These are phyloP conservation scores for Yamadazyma diospyri DNA, from an alignment of 1,139 yeast species.

Conservation along the genomic window DNA sequence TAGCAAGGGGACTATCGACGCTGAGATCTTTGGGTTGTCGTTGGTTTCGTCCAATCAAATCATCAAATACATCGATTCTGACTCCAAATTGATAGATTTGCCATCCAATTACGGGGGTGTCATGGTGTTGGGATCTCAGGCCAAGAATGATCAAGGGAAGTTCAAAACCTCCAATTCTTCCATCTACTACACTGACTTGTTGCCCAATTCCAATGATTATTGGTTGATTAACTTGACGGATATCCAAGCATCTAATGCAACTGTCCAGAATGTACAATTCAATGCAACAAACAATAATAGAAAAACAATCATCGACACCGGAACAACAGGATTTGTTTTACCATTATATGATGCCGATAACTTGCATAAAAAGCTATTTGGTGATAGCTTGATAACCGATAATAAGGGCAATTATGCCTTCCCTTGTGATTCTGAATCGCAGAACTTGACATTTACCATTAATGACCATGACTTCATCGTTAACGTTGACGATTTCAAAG, in stretches of 20 bases:
- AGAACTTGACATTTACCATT: conserved; percentile 34
- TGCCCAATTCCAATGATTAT: conserved; percentile 36
- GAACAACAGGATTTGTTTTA: conserved; percentile 60
- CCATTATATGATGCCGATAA: conserved; percentile 54
- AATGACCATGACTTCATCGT: conserved; percentile 44
- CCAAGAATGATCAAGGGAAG: conserved; percentile 14
- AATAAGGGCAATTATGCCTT: conserved; percentile 57
- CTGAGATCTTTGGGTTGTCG: conserved; percentile 21
- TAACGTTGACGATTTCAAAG: conserved; percentile 45
- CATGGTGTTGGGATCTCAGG: conserved; percentile 23
- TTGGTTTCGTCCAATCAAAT: conserved; percentile 18
- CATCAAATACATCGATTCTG: conserved; percentile 12
- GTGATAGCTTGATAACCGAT: conserved; percentile 48
- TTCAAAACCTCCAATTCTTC: conserved; percentile 13
- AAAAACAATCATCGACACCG: conserved; percentile 59
- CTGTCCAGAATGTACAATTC: conserved; percentile 7
- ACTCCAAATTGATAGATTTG: conserved; percentile 10
- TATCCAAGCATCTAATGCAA: conserved; percentile 24
- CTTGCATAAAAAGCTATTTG: conserved; percentile 45
- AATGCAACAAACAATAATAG: conserved; percentile 21
- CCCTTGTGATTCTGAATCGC: conserved; percentile 45
- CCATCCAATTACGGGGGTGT: conserved; percentile 24
- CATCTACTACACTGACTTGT: conserved; percentile 38
- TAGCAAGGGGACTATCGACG: conserved; percentile 17
- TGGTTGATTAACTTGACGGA: conserved; percentile 51